Base-by-base conservation (phyloP, 2,329 filamentous ascomycete species). In the Venturia oleaginea region DNA sequence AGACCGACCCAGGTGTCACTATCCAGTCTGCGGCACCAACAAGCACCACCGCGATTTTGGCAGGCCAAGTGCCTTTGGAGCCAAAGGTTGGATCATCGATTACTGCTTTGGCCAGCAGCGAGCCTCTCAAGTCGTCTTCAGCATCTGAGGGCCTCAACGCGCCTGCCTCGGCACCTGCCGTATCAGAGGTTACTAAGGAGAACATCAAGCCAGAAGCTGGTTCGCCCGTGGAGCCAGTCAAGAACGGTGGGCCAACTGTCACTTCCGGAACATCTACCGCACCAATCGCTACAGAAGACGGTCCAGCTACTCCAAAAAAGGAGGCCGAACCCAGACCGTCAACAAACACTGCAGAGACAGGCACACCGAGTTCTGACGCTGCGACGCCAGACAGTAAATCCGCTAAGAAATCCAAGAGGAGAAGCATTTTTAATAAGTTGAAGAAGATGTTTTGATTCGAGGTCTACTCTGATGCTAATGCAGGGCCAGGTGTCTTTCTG, bases 351-450 rank as follows among this genome's bases (percentile, higher is more conserved):
- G 69, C 72, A 61, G 72, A 74, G 68, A 64, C 64, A 42, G 27
- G 27, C 30, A 57, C 51, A 51, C 46, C 46, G 11, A 15, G 51
- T 5, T 57, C 51, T 5, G 51, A 57, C 10, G 27, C 30, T 22
- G 73, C 71, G 32, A 77, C 76, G 8, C 74, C 77, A n/a, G 75
- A 77, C 62, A 77, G 74, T 65, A 70, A 64, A 70, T 63, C 66
- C 68, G 69, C 59, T 69, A 78, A 79, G 75, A 78, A 79, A 71
- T 79, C 78, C 72, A 79, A 79, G 74, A 75, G 78, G 70, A 75
- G 75, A 60, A 76, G 75, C 63, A 74, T 81, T 70, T 80, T 81
- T 66, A 76, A 76, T 68, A 79, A 76, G 72, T 67, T 81, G 66
- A 80, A 80, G 76, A 78, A 80, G 65, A 80, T 79, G 75, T 71